Conservation (phyloP, 1,284 basidiomycete genomes). For the Mycena citricolor region DNA sequence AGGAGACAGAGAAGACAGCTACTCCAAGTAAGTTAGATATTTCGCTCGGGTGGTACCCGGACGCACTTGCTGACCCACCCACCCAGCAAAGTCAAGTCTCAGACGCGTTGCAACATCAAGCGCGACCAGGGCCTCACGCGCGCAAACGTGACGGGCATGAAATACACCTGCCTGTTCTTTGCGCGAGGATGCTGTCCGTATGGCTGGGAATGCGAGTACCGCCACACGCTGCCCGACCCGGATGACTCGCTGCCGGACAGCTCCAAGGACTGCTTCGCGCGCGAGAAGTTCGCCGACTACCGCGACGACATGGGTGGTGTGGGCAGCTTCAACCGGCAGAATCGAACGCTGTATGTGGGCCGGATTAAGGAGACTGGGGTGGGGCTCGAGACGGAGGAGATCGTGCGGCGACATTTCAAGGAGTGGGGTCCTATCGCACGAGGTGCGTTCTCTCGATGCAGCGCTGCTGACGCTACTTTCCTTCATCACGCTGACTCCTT, state of each 20-base stretch:
- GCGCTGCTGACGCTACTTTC: too few relatives aligned
- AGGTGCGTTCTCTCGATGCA: constrained; percentile 67
- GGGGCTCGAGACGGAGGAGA: constrained; percentile 87
- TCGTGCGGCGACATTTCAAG: constrained; percentile 88
- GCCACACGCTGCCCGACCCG: constrained; percentile 83
- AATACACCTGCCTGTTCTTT: constrained; percentile 95
- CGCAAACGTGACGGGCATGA: constrained; percentile 87
- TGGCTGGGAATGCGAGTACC: constrained; percentile 95
- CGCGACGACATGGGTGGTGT: constrained; percentile 99
- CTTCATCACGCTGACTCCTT: constrained; percentile 7
- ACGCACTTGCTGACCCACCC: constrained; percentile 19
- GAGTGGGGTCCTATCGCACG: constrained; percentile 97
- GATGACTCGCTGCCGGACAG: constrained; percentile 77
- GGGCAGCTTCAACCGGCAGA: constrained; percentile 91
- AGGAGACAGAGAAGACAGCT: constrained; percentile 90
- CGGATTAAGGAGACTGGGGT: constrained; percentile 90
- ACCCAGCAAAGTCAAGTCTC: constrained; percentile 87
- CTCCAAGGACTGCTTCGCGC: constrained; percentile 94
- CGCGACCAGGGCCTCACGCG: constrained; percentile 91
- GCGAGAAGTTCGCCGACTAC: constrained; percentile 97
- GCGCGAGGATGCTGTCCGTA: constrained; percentile 96
- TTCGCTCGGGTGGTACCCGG: background rate
- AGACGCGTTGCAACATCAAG: constrained; percentile 88
- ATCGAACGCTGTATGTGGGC: constrained; percentile 94
- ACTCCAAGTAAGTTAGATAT: constrained; percentile 71